phyloP scores from a whole-genome alignment of 2,329 filamentous ascomycete species.

The Chaetomium strumarium region DNA sequence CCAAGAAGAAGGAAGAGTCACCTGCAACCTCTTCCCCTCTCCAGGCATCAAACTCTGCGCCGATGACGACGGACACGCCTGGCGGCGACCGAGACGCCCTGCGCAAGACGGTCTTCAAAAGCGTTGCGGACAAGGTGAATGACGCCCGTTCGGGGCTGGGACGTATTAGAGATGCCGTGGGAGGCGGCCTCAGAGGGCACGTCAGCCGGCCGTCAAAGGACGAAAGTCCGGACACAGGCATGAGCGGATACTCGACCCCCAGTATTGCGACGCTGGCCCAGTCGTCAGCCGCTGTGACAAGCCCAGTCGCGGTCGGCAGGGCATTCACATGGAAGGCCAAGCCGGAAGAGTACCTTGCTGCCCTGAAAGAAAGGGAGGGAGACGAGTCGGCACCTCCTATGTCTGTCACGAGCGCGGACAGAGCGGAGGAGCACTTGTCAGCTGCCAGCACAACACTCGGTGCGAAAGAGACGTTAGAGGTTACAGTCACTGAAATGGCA shows the following conservation, averaged over 20 bases:
- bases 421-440: slow-evolving; percentile 6
- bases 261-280: slow-evolving; percentile 34
- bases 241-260: slow-evolving; percentile 29
- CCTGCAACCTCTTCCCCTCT: slow-evolving; percentile 38
- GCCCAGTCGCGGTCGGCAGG: slow-evolving; percentile 39
- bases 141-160: slow-evolving; percentile 79
- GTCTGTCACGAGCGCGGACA: slow-evolving; percentile 15
- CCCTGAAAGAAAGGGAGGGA: slow-evolving; percentile 32
- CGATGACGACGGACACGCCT: slow-evolving; percentile 42
- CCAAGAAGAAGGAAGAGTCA: slow-evolving; percentile 42
- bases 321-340: slow-evolving; percentile 61
- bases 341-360: slow-evolving; percentile 51
- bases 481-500: slow-evolving; percentile 35
- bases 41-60: slow-evolving; percentile 38
- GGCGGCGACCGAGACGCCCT: slow-evolving; percentile 52
- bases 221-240: slow-evolving; percentile 37
- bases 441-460: background rate
- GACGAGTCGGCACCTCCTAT: slow-evolving; percentile 21
- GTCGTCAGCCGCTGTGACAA: slow-evolving; percentile 32
- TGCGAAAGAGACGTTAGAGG: slow-evolving; percentile 11
- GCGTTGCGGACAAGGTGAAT: slow-evolving; percentile 69
- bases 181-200: slow-evolving; percentile 51
- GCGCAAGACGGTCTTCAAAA: slow-evolving; percentile 67
- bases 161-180: slow-evolving; percentile 80
- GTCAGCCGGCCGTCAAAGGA: slow-evolving; percentile 51